Evolutionary conservation across 805 yeast genomes (phyloP).

Genomic region (Saturnispora kantuleensis): DNA sequence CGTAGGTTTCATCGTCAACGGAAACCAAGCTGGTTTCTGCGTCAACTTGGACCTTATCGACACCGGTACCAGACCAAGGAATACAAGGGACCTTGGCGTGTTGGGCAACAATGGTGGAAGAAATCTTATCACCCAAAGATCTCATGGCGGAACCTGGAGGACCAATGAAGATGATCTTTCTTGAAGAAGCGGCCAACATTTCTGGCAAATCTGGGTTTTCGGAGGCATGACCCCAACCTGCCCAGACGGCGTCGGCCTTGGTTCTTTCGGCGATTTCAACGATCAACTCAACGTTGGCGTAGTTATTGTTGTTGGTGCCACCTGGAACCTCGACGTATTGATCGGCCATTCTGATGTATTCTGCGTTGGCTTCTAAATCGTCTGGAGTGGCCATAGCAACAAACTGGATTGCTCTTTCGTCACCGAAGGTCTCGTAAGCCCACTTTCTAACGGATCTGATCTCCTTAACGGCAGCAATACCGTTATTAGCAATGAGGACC

Average conservation of each 20-base stretch:
- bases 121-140: conserved; percentile 97
- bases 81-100: conserved; percentile 98
- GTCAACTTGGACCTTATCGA: conserved; percentile 69
- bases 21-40: conserved; percentile 68
- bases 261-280: conserved; percentile 97
- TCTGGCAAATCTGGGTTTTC: conserved; percentile 96
- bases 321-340: conserved; percentile 98
- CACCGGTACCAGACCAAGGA: conserved; percentile 99
- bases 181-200: conserved; percentile 83
- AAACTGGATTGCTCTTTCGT: conserved; percentile 86
- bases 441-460: conserved; percentile 95
- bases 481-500: conserved; percentile 92
- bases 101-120: conserved; percentile 97
- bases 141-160: conserved; percentile 99
- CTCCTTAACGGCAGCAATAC: conserved; percentile 98
- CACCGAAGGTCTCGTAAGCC: conserved; percentile 98
- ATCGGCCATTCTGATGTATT: conserved; percentile 97
- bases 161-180: conserved; percentile 87
- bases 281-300: conserved; percentile 94
- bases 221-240: conserved; percentile 99
- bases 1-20: conserved; percentile 74
- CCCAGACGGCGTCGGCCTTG: conserved; percentile 98
- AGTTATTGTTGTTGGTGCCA: conserved; percentile 96
- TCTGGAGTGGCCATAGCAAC: conserved; percentile 99
- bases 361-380: conserved; percentile 93